Base-by-base conservation (phyloP, 169 alveolate species). In the Eimeria tenella region DNA sequence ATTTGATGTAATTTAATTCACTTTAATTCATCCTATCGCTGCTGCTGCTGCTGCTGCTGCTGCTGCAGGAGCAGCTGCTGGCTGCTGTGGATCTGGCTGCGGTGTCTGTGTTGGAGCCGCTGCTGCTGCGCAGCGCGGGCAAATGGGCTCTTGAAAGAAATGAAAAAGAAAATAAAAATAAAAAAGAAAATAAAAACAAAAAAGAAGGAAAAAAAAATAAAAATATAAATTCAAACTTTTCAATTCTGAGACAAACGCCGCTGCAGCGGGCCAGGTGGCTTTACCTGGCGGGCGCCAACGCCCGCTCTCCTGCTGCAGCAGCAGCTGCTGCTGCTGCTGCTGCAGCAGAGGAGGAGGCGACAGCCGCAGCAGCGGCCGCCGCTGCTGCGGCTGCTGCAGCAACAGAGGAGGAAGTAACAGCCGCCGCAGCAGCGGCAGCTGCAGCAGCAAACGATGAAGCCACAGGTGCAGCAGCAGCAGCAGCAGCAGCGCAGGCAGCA, bases 291-390 rank as follows among this genome's bases (percentile, higher is more conserved):
- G 86, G 86, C 17, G 21, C 50, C 17, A 50, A 77, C 23, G 86
- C 86, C 31, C 86, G 50, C 3, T 77, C 86, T 17, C 86, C 86
- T 49, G 86, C 86, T 49, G 86, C 65, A 50, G 74, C 74, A 63
- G 21, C 74, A 63, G 9, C 21, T 31, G 42, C 86, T 17, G 65
- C 86, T 49, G 86, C 86, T 49, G 86, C 65, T 17, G 74, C 74
- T 4, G 21, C 74, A 63, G 9, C 21, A 15, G 5, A 19, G 74
- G 9, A 17, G 7, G 74, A 63, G 25, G 9, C 21, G 17, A 15
- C 68, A 58, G 68, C 68, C 11, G 68, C 68, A 58, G 68, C 68
- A 58, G 68, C 68, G 1, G 68, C 68, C 17, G 68, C 68, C 17
- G 68, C 68, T 15, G 68, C 68, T 58, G 17, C 68, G 17, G 68